Conservation (phyloP, 495 filamentous ascomycete species). For the Aspergillus heteromorphus region DNA sequence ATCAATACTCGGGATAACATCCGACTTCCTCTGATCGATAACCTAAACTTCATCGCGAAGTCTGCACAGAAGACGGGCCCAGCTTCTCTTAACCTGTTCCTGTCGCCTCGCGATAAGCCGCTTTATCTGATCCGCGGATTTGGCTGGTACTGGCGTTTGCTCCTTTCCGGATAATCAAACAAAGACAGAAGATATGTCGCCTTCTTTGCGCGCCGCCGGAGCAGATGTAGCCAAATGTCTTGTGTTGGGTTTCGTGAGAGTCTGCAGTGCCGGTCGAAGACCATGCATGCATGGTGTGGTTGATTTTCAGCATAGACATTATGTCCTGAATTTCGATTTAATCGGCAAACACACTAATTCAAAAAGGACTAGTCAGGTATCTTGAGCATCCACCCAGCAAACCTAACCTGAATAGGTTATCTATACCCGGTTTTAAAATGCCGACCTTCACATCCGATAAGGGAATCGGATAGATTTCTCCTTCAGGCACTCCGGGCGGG, state of each 20-base stretch:
- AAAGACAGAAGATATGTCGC: constrained; percentile 69
- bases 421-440: no score
- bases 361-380: background rate
- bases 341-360: background rate
- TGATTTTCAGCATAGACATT: background rate
- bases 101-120: constrained; percentile 54
- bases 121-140: constrained; percentile 62
- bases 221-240: background rate
- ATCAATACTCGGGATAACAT: background rate
- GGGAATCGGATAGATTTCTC: no score
- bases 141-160: constrained; percentile 50
- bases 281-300: background rate
- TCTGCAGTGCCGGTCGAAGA: background rate
- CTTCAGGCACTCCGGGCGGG: no score
- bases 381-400: no score
- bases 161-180: constrained; percentile 59
- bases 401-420: no score
- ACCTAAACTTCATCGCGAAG: background rate
- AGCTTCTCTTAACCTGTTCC: constrained; percentile 49
- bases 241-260: background rate
- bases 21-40: background rate
- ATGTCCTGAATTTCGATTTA: background rate
- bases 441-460: no score
- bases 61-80: constrained; percentile 51
- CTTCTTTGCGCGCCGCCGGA: constrained; percentile 24